A percentile compares a stretch with the other conserved stretches of the same genome.
phyloP scores from a whole-genome alignment of 768 basidiomycete species.

The Leucosporidium creatinivorum region DNA sequence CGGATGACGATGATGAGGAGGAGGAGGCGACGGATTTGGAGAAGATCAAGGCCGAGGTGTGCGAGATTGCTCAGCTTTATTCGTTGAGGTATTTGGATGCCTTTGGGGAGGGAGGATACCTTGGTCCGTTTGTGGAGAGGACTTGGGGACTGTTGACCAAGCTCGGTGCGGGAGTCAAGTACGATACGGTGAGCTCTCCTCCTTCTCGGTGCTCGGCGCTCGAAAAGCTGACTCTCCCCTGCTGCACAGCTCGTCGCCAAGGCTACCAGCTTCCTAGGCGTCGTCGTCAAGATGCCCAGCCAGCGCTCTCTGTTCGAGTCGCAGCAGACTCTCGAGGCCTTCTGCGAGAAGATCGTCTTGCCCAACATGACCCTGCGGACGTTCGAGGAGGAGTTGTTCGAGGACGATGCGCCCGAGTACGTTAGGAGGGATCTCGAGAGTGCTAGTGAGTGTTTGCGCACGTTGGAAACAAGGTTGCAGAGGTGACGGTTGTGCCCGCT shows the following conservation, averaged over 20 bases:
- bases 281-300: constrained; percentile 78
- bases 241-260: constrained; percentile 64
- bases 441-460: constrained; percentile 46
- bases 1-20: constrained; percentile 54
- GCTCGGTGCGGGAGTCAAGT: constrained; percentile 32
- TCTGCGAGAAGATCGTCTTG: constrained; percentile 82
- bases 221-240: not conserved
- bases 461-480: not conserved
- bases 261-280: constrained; percentile 81
- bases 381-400: constrained; percentile 89
- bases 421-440: constrained; percentile 76
- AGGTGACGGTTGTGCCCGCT: not conserved
- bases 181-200: constrained; percentile 32
- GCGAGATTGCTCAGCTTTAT: constrained; percentile 80
- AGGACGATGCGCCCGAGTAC: constrained; percentile 93
- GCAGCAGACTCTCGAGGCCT: constrained; percentile 69
- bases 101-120: constrained; percentile 40
- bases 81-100: constrained; percentile 44
- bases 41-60: constrained; percentile 76
- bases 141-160: constrained; percentile 74
- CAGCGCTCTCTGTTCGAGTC: constrained; percentile 67
- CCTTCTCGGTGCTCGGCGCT: not conserved
- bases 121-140: constrained; percentile 60
- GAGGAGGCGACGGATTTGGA: constrained; percentile 76
- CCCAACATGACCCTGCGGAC: constrained; percentile 83